Evolutionary conservation across 2,329 filamentous ascomycete genomes (phyloP).

Genomic region (Rutstroemia sp.): DNA sequence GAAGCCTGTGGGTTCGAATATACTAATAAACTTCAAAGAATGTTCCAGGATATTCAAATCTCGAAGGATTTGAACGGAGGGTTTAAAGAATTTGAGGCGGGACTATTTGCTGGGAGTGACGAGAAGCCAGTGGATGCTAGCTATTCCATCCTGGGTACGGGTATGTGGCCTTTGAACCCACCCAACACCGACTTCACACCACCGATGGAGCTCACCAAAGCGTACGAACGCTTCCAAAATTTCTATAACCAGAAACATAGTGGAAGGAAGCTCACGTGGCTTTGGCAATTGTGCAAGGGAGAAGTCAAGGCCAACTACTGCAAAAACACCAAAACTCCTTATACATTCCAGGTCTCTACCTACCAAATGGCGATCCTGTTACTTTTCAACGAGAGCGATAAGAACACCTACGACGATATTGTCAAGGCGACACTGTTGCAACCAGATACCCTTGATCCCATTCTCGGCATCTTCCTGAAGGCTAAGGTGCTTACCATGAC

Average conservation of each 20-base stretch:
- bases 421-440: constrained; percentile 71
- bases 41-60: constrained; percentile 99
- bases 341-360: constrained; percentile 94
- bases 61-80: constrained; percentile 92
- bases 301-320: constrained; percentile 92
- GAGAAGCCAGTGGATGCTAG: constrained; percentile 71
- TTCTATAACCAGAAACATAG: constrained; percentile 98
- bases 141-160: constrained; percentile 90
- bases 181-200: constrained; percentile 85
- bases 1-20: constrained; percentile 98
- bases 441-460: constrained; percentile 78
- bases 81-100: constrained; percentile 72
- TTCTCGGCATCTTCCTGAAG: constrained; percentile 80
- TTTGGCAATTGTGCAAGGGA: constrained; percentile 98
- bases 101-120: constrained; percentile 55
- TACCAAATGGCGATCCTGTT: constrained; percentile 97
- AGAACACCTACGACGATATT: constrained; percentile 82
- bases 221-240: constrained; percentile 79
- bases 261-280: constrained; percentile 92
- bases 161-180: constrained; percentile 90
- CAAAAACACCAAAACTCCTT: constrained; percentile 82
- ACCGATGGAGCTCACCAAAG: constrained; percentile 74
- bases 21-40: constrained; percentile 97
- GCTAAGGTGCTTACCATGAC: constrained; percentile 77
- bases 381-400: constrained; percentile 88